These are phyloP conservation scores for Hippophae rhamnoides DNA, from an alignment of 306 rosid genomes.

Conservation along the genomic window DNA sequence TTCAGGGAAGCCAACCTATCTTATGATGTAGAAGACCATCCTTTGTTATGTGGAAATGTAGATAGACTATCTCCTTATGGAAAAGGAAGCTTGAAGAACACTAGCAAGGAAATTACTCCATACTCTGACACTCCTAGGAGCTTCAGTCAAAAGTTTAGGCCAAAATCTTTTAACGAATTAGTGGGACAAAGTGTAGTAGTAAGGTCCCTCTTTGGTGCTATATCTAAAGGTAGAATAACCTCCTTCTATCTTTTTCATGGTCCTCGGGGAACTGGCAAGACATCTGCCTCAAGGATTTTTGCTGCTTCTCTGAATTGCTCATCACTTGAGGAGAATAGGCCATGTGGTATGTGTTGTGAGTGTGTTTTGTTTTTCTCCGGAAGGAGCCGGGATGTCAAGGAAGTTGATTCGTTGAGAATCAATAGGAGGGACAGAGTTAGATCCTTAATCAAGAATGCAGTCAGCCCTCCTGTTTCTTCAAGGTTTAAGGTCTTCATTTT, in stretches of 20 bases:
- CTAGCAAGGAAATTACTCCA: constrained; percentile 31
- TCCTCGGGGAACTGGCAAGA: constrained; percentile 84
- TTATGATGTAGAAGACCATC: constrained; percentile 38
- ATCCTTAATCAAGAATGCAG: constrained; percentile 53
- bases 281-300: constrained; percentile 69
- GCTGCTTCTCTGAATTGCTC: constrained; percentile 82
- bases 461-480: constrained; percentile 45
- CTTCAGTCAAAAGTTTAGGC: constrained; percentile 64
- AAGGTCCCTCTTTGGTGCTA: constrained; percentile 70
- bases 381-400: constrained; percentile 57
- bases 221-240: constrained; percentile 49
- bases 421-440: constrained; percentile 54
- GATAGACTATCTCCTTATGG: constrained; percentile 30
- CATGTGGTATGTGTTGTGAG: constrained; percentile 69
- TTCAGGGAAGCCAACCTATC: constrained; percentile 35
- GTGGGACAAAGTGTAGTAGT: constrained; percentile 76
- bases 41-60: constrained; percentile 32
- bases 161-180: constrained; percentile 59
- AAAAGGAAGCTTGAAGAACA: constrained; percentile 25
- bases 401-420: constrained; percentile 62
- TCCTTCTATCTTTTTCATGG: constrained; percentile 78
- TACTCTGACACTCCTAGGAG: constrained; percentile 49
- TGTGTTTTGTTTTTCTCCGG: constrained; percentile 63
- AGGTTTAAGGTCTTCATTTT: constrained; percentile 70
- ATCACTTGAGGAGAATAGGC: constrained; percentile 41